phyloP scores from a whole-genome alignment of 1,139 yeast genomes.

The Pichia terricola region DNA sequence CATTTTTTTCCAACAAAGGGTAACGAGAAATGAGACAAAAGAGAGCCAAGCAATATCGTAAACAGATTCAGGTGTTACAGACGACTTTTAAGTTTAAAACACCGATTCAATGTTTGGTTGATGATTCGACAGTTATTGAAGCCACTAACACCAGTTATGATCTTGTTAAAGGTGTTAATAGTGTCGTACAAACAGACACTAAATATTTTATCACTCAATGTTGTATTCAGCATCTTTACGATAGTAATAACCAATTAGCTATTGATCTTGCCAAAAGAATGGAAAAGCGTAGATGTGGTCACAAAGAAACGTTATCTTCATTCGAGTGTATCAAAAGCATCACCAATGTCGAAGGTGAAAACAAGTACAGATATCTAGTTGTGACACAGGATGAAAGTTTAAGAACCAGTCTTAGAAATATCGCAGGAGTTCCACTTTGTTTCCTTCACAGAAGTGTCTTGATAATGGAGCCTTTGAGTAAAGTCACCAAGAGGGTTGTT shows the following conservation, averaged over 20 bases:
- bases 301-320: constrained; percentile 58
- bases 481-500: constrained; percentile 53
- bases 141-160: constrained; percentile 64
- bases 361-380: constrained; percentile 83
- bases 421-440: constrained; percentile 86
- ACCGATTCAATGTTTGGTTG: constrained; percentile 85
- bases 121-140: constrained; percentile 63
- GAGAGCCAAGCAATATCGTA: constrained; percentile 87
- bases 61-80: constrained; percentile 77
- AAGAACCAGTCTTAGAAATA: constrained; percentile 54
- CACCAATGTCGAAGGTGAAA: constrained; percentile 60
- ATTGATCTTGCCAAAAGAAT: constrained; percentile 63
- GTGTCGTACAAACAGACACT: constrained; percentile 77
- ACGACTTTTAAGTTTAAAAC: constrained; percentile 87
- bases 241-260: constrained; percentile 59
- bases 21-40: constrained; percentile 70
- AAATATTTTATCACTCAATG: constrained; percentile 97
- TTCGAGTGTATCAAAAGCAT: constrained; percentile 68
- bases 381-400: constrained; percentile 73
- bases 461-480: constrained; percentile 90
- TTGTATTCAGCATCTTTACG: constrained; percentile 78
- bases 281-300: constrained; percentile 65
- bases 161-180: constrained; percentile 61
- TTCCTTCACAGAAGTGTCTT: constrained; percentile 86
- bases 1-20: too few species aligned